These are phyloP conservation scores for Centaurea solstitialis DNA, from an alignment of 129 eudicot genomes.

Conservation along the genomic window DNA sequence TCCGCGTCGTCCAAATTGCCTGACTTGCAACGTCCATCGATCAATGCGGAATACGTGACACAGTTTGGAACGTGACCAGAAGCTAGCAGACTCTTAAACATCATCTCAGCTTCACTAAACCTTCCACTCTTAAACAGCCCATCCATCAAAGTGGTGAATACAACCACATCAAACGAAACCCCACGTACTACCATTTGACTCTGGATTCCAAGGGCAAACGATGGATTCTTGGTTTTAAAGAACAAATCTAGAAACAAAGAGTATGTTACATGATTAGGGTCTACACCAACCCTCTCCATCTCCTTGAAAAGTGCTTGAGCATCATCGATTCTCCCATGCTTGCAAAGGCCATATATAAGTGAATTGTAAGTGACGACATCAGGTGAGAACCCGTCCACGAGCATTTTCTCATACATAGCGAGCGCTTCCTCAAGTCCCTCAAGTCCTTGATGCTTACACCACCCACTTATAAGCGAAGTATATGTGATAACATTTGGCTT, in stretches of 20 bases:
- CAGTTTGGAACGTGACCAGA: slow-evolving; percentile 53
- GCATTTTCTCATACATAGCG: slow-evolving; percentile 57
- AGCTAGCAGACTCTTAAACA: slow-evolving; percentile 43
- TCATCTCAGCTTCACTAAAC: slow-evolving; percentile 61
- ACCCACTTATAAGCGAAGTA: slow-evolving; percentile 60
- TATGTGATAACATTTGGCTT: slow-evolving; percentile 63
- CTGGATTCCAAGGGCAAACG: slow-evolving; percentile 49
- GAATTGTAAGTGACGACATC: slow-evolving; percentile 74
- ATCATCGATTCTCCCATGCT: slow-evolving; percentile 56
- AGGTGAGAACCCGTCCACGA: slow-evolving; percentile 48
- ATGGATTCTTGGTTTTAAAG: slow-evolving; percentile 39
- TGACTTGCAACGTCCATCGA: slow-evolving; percentile 66
- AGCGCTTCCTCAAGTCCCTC: slow-evolving; percentile 60
- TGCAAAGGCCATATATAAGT: slow-evolving; percentile 62
- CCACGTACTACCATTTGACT: slow-evolving; percentile 91
- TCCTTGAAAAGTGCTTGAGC: slow-evolving; percentile 60
- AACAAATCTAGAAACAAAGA: slow-evolving; percentile 53
- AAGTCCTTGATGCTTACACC: slow-evolving; percentile 28
- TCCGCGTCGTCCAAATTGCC: slow-evolving; percentile 63
- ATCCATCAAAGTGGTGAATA: slow-evolving; percentile 68
- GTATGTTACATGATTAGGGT: slow-evolving; percentile 80
- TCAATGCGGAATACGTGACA: slow-evolving; percentile 68
- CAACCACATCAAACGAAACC: slow-evolving; percentile 63
- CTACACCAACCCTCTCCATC: slow-evolving; percentile 59
- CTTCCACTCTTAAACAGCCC: slow-evolving; percentile 80